Conservation (phyloP, 202 grass and related monocot species). For the Brachypodium distachyon region DNA sequence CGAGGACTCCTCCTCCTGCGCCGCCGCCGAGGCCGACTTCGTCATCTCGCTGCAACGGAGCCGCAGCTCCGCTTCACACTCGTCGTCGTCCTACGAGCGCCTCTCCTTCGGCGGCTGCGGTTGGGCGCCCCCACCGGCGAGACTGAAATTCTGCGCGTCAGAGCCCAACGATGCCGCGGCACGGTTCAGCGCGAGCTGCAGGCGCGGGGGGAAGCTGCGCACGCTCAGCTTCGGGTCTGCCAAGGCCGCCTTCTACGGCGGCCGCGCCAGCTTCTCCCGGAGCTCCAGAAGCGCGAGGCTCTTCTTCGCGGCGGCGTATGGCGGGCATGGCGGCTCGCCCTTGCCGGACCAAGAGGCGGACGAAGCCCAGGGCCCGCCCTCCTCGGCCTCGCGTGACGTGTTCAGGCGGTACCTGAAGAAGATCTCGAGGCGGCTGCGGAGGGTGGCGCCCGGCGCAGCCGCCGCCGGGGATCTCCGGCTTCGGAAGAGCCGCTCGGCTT, state of each 20-base stretch:
- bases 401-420: slow-evolving; percentile 65
- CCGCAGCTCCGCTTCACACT: neutral
- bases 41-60: slow-evolving; percentile 33
- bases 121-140: slow-evolving; percentile 1
- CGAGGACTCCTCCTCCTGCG: slow-evolving; percentile 21
- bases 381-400: slow-evolving; percentile 32
- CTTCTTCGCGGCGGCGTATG: slow-evolving; percentile 17
- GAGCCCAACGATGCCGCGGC: slow-evolving; percentile 10
- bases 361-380: neutral
- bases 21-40: slow-evolving; percentile 23
- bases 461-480: slow-evolving; percentile 19
- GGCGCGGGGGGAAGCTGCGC: neutral
- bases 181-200: neutral
- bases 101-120: slow-evolving; percentile 13
- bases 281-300: slow-evolving; percentile 37
- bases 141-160: slow-evolving; percentile 23
- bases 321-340: too few relatives aligned
- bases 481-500: slow-evolving; percentile 55
- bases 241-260: slow-evolving; percentile 42
- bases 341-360: slow-evolving; percentile 12
- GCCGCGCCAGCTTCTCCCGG: slow-evolving; percentile 49
- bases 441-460: slow-evolving; percentile 20
- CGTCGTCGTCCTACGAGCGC: slow-evolving; percentile 16
- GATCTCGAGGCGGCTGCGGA: slow-evolving; percentile 47
- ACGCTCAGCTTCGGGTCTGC: slow-evolving; percentile 35